Base-by-base conservation (phyloP, 2,329 filamentous ascomycete species). In the Alternaria alternata region DNA sequence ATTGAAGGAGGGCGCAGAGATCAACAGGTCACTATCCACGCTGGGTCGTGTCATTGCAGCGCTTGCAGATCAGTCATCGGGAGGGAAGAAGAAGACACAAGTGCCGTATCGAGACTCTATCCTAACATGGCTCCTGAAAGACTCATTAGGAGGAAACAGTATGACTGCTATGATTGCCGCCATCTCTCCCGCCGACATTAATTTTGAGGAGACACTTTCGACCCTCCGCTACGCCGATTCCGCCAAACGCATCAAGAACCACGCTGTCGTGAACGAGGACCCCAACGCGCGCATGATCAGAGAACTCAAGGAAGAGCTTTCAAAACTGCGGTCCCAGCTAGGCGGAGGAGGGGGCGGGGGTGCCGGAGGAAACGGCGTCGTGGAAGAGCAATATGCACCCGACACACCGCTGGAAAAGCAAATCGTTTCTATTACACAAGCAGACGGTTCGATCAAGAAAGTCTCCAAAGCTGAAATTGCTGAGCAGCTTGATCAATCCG, bases 141-240 rank as follows among this genome's bases (percentile, higher is more conserved):
- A 99, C 78, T 98, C 94, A 4, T 82, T 99, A 6, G 95, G 95
- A 76, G 95, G 95, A 74, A 99, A 99, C 84, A 98, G 94, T 78
- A 94, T 98, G 92, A 99, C 95, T 24, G 95, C 95, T 61, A 99
- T 99, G 96, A 99, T 99, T 84, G 96, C 95, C 51, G 94, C 94
- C 53, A 97, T 99, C 75, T 97, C 94, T 73, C 95, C 95, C 4
- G 95, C 95, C 55, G 95, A 99, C 80, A 98, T 98, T 82, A 99
- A 99, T 80, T 98, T 96, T 75, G 95, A 99, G 68, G 95, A 99
- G 80, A 99, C 96, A 0, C 85, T 99, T 18, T 95, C 94, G 76
- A 99, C 95, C 1, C 85, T 99, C 28, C 89, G 96, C 73, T 99
- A 99, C 79, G 95, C 96, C 57, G 94, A 99, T 76, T 97, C 93